phyloP scores from a whole-genome alignment of 257 asterid species.

The Solanum chilense region DNA sequence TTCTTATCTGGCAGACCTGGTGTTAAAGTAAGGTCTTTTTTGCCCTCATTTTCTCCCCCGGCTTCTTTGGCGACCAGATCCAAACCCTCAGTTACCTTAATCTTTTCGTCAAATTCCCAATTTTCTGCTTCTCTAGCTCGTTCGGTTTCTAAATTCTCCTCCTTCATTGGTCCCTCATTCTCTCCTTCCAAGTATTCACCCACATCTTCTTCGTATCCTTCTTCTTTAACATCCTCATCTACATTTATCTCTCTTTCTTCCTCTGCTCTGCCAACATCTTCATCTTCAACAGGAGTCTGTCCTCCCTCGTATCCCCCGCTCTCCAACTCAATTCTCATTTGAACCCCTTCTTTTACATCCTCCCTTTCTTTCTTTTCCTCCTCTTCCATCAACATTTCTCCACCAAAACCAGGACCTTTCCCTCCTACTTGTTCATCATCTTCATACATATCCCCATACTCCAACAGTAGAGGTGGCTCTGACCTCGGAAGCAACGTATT shows the following conservation, averaged over 20 bases:
- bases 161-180: neutral
- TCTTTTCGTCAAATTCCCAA: neutral
- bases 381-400: neutral
- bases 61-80: neutral
- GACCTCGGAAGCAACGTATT: constrained; percentile 41
- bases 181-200: neutral
- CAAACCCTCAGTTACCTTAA: neutral
- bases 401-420: neutral
- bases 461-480: neutral
- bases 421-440: neutral
- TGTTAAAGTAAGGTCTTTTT: neutral
- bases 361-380: constrained; percentile 5
- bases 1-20: constrained; percentile 1
- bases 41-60: neutral
- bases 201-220: neutral
- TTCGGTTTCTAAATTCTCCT: neutral
- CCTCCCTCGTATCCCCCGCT: neutral
- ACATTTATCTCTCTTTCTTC: neutral
- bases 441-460: neutral
- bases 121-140: constrained; percentile 2
- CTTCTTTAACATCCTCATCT: neutral
- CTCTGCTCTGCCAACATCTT: neutral
- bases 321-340: constrained; percentile 11
- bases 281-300: neutral
- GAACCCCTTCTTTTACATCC: constrained; percentile 4